These are phyloP conservation scores for Phoma sp. DNA, from an alignment of 2,329 filamentous ascomycete species.

Conservation along the genomic window DNA sequence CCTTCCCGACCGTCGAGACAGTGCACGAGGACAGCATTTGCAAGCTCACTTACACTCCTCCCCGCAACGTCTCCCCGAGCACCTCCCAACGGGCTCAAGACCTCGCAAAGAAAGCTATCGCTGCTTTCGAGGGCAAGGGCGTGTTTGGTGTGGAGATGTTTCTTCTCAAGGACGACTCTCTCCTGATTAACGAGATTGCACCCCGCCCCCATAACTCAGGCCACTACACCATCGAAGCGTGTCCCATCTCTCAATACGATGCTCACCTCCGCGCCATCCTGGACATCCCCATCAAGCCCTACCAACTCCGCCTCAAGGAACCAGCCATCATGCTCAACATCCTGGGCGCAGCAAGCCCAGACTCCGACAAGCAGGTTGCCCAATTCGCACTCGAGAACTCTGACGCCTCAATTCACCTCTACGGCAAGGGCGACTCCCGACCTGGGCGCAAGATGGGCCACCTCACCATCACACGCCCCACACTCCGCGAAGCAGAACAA, in stretches of 20 bases:
- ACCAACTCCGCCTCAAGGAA: conserved; percentile 65
- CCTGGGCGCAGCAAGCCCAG: conserved; percentile 70
- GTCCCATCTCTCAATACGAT: conserved; percentile 89
- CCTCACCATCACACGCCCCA: conserved; percentile 78
- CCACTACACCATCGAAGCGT: conserved; percentile 93
- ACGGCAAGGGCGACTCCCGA: conserved; percentile 85
- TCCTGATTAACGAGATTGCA: conserved; percentile 87
- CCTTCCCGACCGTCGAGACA: conserved; percentile 92
- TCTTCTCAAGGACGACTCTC: conserved; percentile 71
- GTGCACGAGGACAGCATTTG: conserved; percentile 96
- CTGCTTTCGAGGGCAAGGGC: conserved; percentile 83
- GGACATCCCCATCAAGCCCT: conserved; percentile 63
- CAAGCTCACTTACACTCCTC: conserved; percentile 88
- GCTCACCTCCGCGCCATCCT: conserved; percentile 88
- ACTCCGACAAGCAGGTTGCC: conserved; percentile 69
- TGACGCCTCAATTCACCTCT: conserved; percentile 78
- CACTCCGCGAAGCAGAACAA: conserved; percentile 71
- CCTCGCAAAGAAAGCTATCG: conserved; percentile 80
- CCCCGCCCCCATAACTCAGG: conserved; percentile 89
- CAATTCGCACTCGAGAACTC: conserved; percentile 64
- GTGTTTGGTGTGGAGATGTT: conserved; percentile 99
- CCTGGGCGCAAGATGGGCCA: conserved; percentile 95
- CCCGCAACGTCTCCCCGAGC: conserved; percentile 70
- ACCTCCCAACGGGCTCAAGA: conserved; percentile 73
- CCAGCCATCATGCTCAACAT: conserved; percentile 81